Percentiles rank a stretch among this genome's conserved stretches.
Evolutionary conservation across 1,139 yeast genomes (phyloP).

Genomic region (Saccharomyces uvarum): DNA sequence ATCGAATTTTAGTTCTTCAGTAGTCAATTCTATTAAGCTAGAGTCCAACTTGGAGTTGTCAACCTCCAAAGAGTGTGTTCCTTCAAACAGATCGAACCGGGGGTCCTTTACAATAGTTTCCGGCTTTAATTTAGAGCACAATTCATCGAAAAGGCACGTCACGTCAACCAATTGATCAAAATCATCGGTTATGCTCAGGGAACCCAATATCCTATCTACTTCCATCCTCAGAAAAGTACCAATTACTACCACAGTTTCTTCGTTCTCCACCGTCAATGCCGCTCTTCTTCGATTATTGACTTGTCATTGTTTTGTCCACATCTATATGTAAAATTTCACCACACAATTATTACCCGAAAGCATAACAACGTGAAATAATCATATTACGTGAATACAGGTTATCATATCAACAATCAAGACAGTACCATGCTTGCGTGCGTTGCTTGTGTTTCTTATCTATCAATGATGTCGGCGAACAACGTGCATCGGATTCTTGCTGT

Average conservation of each 20-base stretch:
- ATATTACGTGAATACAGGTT: background rate
- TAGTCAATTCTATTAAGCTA: constrained; percentile 41
- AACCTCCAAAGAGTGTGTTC: constrained; percentile 67
- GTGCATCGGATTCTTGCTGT: background rate
- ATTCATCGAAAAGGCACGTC: constrained; percentile 36
- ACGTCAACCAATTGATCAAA: constrained; percentile 36
- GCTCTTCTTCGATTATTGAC: background rate
- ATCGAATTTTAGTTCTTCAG: constrained; percentile 35
- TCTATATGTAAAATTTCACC: constrained; percentile 6
- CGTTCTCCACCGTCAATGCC: background rate
- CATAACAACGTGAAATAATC: constrained; percentile 2
- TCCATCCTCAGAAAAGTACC: background rate
- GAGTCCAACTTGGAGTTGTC: constrained; percentile 58
- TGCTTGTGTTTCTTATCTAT: background rate
- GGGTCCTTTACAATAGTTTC: constrained; percentile 45
- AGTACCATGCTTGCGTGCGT: background rate
- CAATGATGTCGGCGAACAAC: background rate
- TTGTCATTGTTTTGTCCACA: background rate
- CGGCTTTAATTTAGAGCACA: constrained; percentile 33
- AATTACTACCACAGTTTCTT: background rate
- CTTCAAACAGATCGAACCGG: constrained; percentile 55
- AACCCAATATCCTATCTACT: background rate
- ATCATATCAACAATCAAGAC: background rate
- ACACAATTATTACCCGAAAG: constrained; percentile 9
- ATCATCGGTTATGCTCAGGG: constrained; percentile 3